Evolutionary conservation across 192 early-diverging fungal genomes (phyloP).

Genomic region (Gigaspora rosea): DNA sequence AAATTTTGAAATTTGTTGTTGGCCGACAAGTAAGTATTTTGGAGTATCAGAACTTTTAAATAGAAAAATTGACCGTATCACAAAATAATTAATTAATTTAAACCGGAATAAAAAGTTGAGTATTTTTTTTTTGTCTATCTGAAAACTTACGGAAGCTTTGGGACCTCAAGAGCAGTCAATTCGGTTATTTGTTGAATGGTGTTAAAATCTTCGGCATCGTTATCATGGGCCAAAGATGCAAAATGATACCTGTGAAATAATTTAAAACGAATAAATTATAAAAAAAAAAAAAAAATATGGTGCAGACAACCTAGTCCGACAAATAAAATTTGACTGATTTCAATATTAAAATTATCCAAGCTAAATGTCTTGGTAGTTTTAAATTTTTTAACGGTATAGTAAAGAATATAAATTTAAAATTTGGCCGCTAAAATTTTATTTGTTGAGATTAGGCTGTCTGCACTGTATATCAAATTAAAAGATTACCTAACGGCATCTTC

Average conservation of each 20-base stretch:
- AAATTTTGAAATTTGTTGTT: conserved; percentile 79
- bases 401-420: too few relatives aligned
- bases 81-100: too few relatives aligned
- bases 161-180: conserved; percentile 44
- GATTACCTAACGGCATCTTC: conserved; percentile 57
- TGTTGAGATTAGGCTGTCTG: too few relatives aligned
- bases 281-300: too few relatives aligned
- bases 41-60: conserved; percentile 33
- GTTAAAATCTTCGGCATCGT: conserved; percentile 63
- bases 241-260: conserved; percentile 68
- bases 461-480: neutral
- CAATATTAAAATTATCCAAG: too few relatives aligned
- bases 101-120: too few relatives aligned
- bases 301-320: too few relatives aligned
- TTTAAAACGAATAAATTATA: too few relatives aligned
- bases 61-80: neutral
- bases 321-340: too few relatives aligned
- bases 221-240: conserved; percentile 73
- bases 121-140: neutral
- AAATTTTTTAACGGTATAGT: too few relatives aligned
- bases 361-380: too few relatives aligned
- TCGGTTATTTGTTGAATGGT: conserved; percentile 45
- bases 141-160: conserved; percentile 59
- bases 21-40: conserved; percentile 59
- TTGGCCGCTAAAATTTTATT: too few relatives aligned